These are phyloP conservation scores for Stephanodiscus triporus DNA, from an alignment of 108 stramenopile genomes.

Conservation along the genomic window DNA sequence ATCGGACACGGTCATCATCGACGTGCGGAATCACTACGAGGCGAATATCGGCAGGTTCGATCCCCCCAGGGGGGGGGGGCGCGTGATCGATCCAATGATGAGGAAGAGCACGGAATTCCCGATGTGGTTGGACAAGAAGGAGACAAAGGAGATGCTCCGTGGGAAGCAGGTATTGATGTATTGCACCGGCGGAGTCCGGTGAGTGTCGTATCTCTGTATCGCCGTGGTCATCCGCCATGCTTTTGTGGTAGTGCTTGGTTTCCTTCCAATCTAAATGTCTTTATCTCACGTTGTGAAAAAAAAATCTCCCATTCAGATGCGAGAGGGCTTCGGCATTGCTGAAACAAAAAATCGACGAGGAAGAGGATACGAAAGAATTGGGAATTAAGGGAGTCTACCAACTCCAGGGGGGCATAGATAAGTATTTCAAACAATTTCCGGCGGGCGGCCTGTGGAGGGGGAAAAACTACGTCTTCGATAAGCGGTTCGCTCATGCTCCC, in stretches of 20 bases:
- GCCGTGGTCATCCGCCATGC: too few relatives aligned
- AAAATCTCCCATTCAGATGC: conserved; percentile 35
- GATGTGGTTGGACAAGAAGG: conserved; percentile 68
- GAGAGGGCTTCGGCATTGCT: conserved; percentile 87
- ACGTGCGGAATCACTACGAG: conserved; percentile 94
- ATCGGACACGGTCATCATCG: conserved; percentile 84
- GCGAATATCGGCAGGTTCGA: conserved; percentile 72
- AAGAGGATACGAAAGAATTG: conserved; percentile 65
- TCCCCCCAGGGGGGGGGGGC: conserved; percentile 60
- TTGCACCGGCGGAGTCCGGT: conserved; percentile 89
- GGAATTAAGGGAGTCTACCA: conserved; percentile 86
- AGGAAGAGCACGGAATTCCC: conserved; percentile 89
- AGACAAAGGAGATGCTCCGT: conserved; percentile 75
- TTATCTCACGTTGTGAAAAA: too few relatives aligned
- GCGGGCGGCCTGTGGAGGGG: conserved; percentile 89
- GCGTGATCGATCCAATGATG: conserved; percentile 89
- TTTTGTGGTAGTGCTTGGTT: background rate
- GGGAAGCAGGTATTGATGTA: conserved; percentile 88
- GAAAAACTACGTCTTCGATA: conserved; percentile 93
- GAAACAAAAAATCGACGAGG: conserved; percentile 70
- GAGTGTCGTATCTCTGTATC: conserved; percentile 8
- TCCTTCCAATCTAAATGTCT: background rate
- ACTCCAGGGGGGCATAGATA: conserved; percentile 89
- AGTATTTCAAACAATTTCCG: conserved; percentile 85
- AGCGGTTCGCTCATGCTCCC: conserved; percentile 88